Conservation (phyloP, 352 stramenopile species). For the Phytopythium montanum region DNA sequence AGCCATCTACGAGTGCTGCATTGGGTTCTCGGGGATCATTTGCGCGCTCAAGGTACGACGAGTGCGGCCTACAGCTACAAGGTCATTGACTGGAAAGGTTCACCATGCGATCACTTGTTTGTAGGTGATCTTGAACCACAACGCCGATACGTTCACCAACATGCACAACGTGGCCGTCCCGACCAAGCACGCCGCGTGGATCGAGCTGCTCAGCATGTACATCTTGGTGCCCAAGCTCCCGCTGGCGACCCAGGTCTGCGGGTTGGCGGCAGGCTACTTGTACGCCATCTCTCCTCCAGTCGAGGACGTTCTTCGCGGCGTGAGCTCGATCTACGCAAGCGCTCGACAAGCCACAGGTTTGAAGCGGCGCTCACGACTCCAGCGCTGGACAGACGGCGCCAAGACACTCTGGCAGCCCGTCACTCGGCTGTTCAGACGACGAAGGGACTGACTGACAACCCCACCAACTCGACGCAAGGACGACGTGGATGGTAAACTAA, state of each 20-base stretch:
- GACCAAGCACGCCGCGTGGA: conserved; percentile 85
- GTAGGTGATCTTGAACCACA: conserved; percentile 80
- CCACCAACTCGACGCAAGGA: not conserved
- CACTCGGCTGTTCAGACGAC: not conserved
- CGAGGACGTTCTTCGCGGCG: not conserved
- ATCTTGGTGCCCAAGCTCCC: conserved; percentile 74
- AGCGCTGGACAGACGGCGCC: not conserved
- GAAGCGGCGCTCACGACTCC: not conserved
- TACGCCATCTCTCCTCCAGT: not conserved
- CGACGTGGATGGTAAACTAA: too few relatives aligned
- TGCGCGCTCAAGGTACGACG: conserved; percentile 70
- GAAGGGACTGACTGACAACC: not conserved
- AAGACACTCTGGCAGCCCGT: not conserved
- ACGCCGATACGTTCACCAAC: conserved; percentile 50
- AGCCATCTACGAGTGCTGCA: conserved; percentile 52
- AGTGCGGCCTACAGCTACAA: not conserved
- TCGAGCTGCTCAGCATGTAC: conserved; percentile 87
- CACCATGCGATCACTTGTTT: not conserved
- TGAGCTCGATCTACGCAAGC: not conserved
- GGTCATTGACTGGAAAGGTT: not conserved
- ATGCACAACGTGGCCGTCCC: conserved; percentile 73
- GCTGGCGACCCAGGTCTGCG: conserved; percentile 82
- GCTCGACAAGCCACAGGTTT: not conserved
- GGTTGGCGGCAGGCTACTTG: conserved; percentile 50
- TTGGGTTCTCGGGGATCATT: conserved; percentile 76